A percentile compares a stretch with the other conserved stretches of the same genome.
Evolutionary conservation across 2,329 filamentous ascomycete genomes (phyloP).

Genomic region (Passalora sequoiae): DNA sequence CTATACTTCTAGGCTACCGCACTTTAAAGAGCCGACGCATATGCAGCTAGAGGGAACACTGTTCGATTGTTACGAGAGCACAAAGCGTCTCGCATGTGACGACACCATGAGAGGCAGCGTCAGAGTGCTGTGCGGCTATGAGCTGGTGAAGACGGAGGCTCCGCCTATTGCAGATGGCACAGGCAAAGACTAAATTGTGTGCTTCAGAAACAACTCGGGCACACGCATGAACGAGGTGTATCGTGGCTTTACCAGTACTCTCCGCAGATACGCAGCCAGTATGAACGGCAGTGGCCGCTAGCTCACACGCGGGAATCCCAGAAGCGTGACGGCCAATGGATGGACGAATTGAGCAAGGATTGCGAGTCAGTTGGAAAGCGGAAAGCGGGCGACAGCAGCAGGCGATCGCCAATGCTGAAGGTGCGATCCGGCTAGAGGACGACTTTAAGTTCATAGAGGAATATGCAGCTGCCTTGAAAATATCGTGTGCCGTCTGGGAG

Average conservation of each 20-base stretch:
- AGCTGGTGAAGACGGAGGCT: slow-evolving; percentile 2
- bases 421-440: not conserved
- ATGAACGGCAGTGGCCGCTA: slow-evolving; percentile 10
- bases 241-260: not conserved
- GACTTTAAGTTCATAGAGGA: not conserved
- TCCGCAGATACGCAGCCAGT: slow-evolving; percentile 6
- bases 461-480: not conserved
- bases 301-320: slow-evolving; percentile 8
- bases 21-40: not conserved
- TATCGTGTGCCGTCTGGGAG: not conserved
- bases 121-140: slow-evolving; percentile 6
- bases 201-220: not conserved
- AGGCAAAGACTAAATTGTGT: not conserved
- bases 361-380: not conserved
- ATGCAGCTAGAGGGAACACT: slow-evolving; percentile 1
- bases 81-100: slow-evolving; percentile 5
- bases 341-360: no score
- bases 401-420: not conserved
- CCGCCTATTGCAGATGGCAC: slow-evolving; percentile 1
- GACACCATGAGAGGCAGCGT: slow-evolving; percentile 6
- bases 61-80: not conserved
- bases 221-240: slow-evolving; percentile 11
- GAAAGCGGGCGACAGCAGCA: not conserved
- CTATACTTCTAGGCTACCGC: not conserved
- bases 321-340: not conserved